phyloP scores from a whole-genome alignment of 2,329 filamentous ascomycete species.

The Cladobotryum protrusum region DNA sequence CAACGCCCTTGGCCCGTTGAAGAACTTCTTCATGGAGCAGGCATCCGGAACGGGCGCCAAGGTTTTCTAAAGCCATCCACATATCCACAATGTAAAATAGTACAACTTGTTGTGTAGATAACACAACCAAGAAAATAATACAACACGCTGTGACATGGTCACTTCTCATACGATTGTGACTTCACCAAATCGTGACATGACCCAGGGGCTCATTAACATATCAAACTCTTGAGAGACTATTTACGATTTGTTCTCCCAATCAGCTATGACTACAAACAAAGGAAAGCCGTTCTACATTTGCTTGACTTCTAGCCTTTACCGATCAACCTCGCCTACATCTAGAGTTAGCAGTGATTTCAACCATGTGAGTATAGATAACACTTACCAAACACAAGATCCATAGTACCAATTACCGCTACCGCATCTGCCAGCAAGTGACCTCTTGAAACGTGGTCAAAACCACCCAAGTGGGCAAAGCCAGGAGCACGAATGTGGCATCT shows the following conservation, averaged over 20 bases:
- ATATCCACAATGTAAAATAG: not conserved
- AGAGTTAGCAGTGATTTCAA: conserved; percentile 26
- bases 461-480: conserved; percentile 89
- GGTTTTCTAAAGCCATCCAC: conserved; percentile 25
- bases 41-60: conserved; percentile 51
- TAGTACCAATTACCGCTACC: conserved; percentile 87
- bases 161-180: too few relatives aligned
- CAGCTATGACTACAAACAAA: conserved; percentile 38
- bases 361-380: conserved; percentile 9
- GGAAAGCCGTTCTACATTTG: conserved; percentile 27
- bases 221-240: conserved; percentile 29
- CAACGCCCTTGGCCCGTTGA: conserved; percentile 67
- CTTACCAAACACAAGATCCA: conserved; percentile 85
- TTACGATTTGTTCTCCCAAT: conserved; percentile 29
- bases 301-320: conserved; percentile 35
- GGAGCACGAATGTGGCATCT: conserved; percentile 95
- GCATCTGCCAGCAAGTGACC: conserved; percentile 94
- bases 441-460: conserved; percentile 88
- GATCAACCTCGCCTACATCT: conserved; percentile 53
- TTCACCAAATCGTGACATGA: too few relatives aligned
- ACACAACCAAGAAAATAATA: not conserved
- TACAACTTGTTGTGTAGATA: not conserved
- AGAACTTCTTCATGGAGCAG: conserved; percentile 79
- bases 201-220: conserved; percentile 12
- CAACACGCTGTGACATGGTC: not conserved